phyloP scores from a whole-genome alignment of 257 asterid species.

The Solanum bulbocastanum region DNA sequence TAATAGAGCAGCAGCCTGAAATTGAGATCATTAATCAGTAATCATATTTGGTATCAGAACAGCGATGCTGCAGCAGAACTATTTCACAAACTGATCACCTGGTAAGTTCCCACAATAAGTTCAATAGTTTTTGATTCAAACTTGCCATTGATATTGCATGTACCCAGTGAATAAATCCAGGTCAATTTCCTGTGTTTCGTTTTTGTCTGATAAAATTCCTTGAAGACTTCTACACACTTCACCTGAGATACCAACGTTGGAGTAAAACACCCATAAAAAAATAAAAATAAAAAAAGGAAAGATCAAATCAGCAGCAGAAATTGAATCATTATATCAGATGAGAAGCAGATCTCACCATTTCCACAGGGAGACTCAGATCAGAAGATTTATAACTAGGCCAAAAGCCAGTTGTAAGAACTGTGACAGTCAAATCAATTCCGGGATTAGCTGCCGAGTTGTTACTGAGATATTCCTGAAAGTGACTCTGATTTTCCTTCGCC shows the following conservation, averaged over 20 bases:
- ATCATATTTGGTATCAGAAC: neutral
- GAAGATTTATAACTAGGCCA: conserved; percentile 60
- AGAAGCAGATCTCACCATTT: conserved; percentile 28
- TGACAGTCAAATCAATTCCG: conserved; percentile 40
- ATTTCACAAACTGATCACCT: conserved; percentile 15
- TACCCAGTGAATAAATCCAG: conserved; percentile 48
- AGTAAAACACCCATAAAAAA: neutral
- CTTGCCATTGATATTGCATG: conserved; percentile 33
- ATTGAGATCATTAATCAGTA: neutral
- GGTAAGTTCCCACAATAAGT: conserved; percentile 38
- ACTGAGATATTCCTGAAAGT: conserved; percentile 32
- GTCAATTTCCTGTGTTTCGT: conserved; percentile 39
- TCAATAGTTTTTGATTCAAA: conserved; percentile 39
- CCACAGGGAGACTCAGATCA: conserved; percentile 45
- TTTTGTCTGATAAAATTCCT: conserved; percentile 31
- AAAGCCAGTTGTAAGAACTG: conserved; percentile 47
- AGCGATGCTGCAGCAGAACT: neutral
- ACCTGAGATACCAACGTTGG: conserved; percentile 22
- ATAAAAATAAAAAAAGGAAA: neutral
- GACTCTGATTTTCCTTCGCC: conserved; percentile 33
- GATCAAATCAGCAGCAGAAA: neutral
- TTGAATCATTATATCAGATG: neutral
- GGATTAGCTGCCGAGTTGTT: conserved; percentile 16
- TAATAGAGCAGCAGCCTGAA: conserved; percentile 47
- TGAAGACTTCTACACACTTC: conserved; percentile 45